Base-by-base conservation (phyloP, 768 basidiomycete genomes). In the Tulasnella sp. region DNA sequence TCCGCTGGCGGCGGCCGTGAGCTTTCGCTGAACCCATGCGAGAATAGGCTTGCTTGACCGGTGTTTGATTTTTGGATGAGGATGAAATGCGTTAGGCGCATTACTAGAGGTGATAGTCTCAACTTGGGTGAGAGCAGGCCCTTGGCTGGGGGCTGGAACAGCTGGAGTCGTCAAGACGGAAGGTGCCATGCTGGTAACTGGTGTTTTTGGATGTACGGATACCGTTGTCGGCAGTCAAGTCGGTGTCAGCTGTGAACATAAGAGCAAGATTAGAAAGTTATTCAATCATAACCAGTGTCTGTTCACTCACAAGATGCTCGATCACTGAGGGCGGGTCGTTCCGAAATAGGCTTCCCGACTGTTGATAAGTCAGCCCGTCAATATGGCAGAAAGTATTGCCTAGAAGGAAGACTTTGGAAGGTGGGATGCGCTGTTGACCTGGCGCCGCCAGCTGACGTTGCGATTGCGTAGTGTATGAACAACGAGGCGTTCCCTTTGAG, bases 11-110 rank as follows among this genome's bases (percentile, higher is more conserved):
- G 90, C 87, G 34, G 92, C 92, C 42, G 89, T 90, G 17, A 95
- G 86, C 82, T 95, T 95, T 79, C 92, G 89, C 80, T 94, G 93
- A 77, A 95, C 90, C 93, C 93, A 95, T 79, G 93, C 91, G 80
- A 95, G 90, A 79, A 95, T 91, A 11, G 93, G 93, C 81, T 93
- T 92, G 82, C 93, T 91, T 22, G 58, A 45, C 17, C 91, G 89
- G 69, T 89, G 87, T 74, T 90, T 83, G 8, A 88, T 81, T 81
- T 91, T 92, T 12, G 38, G 64, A 22, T 72, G 67, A 2, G 7
- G 67, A 38, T 14, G n/a, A n/a, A 15, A 15, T 15, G 25, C 12
- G 19, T 67, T 31, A 6, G 67, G 1, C 7, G 31, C 67, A 38
- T 67, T 34, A 67, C 31, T 31, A 31, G 12, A 38, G 25, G 31